Evolutionary conservation across 768 basidiomycete species (phyloP).

Genomic region (Multifurca ochricompacta): DNA sequence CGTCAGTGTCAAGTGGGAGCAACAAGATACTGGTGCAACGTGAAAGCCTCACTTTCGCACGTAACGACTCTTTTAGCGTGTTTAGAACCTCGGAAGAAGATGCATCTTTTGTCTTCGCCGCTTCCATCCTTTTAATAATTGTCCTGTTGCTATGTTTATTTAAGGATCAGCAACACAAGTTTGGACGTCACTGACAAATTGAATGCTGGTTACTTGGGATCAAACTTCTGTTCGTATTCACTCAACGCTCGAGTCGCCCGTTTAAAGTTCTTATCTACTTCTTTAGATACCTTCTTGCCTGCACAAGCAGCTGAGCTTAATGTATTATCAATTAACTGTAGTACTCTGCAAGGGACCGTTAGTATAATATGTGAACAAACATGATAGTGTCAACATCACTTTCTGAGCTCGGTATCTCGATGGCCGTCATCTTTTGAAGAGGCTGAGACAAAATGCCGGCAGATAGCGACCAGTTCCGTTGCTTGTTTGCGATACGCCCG

Average conservation of each 20-base stretch:
- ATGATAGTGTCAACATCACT: no score
- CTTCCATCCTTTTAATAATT: neutral
- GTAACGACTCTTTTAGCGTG: neutral
- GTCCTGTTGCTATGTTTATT: neutral
- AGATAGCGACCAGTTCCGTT: neutral
- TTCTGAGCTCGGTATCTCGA: neutral
- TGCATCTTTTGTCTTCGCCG: neutral
- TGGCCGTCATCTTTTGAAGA: neutral
- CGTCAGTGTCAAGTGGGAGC: no score
- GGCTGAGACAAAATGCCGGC: neutral
- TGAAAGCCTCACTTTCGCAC: neutral
- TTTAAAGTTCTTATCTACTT: neutral
- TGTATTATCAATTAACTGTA: neutral
- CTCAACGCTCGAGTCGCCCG: neutral
- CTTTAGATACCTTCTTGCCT: neutral
- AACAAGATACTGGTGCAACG: no score
- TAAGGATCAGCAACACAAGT: neutral
- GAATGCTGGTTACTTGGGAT: no score
- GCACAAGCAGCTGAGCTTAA: neutral
- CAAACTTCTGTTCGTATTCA: neutral
- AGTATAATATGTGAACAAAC: no score
- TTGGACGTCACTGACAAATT: no score
- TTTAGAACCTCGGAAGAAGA: neutral
- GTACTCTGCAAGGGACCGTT: neutral
- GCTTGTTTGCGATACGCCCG: constrained; percentile 6